phyloP scores from a whole-genome alignment of 257 asterid species.

The Fraxinus americana region DNA sequence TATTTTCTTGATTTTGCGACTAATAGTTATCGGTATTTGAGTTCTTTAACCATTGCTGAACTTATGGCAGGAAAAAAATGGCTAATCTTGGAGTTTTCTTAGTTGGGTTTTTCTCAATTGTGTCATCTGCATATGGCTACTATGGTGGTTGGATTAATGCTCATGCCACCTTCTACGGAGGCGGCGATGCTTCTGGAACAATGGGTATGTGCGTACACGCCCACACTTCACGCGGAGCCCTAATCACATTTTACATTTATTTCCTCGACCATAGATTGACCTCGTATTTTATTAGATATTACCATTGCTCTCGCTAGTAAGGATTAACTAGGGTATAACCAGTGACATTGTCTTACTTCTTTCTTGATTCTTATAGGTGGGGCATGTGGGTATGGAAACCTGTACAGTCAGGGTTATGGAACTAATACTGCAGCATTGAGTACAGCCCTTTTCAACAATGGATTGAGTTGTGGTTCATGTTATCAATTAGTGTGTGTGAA shows the following conservation, averaged over 20 bases:
- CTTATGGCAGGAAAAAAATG: conserved; percentile 44
- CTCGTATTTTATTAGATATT: neutral
- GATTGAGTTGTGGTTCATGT: conserved; percentile 81
- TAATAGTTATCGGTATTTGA: neutral
- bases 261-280: neutral
- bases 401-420: conserved; percentile 83
- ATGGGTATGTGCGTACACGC: conserved; percentile 57
- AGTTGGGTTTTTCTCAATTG: conserved; percentile 46
- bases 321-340: neutral
- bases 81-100: conserved; percentile 33
- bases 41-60: conserved; percentile 5
- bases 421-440: conserved; percentile 85
- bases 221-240: no score
- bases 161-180: conserved; percentile 94
- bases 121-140: conserved; percentile 46
- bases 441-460: conserved; percentile 76
- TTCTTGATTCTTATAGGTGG: conserved; percentile 52
- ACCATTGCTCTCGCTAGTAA: neutral
- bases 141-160: conserved; percentile 88
- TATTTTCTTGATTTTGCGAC: neutral
- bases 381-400: conserved; percentile 94
- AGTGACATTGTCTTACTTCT: neutral
- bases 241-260: neutral
- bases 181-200: conserved; percentile 96
- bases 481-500: conserved; percentile 67